phyloP scores from a whole-genome alignment of 768 basidiomycete genomes.

The Tubosaeta sp. region DNA sequence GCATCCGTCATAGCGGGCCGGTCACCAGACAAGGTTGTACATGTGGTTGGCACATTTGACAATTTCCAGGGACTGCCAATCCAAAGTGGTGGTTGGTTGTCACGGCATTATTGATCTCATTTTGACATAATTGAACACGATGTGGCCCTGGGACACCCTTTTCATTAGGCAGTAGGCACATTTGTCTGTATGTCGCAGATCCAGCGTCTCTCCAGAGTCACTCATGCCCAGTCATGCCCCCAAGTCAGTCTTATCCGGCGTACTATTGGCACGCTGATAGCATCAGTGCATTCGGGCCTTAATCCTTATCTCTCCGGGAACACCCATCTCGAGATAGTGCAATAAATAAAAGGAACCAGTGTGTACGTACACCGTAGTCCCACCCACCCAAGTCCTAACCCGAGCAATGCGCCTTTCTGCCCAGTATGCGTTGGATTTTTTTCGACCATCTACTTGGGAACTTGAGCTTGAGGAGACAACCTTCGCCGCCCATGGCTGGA shows the following conservation, averaged over 20 bases:
- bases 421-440: neutral
- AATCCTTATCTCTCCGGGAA: neutral
- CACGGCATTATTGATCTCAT: too few relatives aligned
- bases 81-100: too few relatives aligned
- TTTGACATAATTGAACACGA: too few relatives aligned
- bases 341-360: constrained; percentile 5
- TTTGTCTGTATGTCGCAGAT: too few relatives aligned
- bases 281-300: neutral
- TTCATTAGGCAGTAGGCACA: neutral
- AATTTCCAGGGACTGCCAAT: too few relatives aligned
- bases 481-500: constrained; percentile 55
- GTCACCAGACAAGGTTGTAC: too few relatives aligned
- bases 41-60: too few relatives aligned
- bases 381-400: neutral
- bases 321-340: constrained; percentile 4
- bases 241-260: neutral
- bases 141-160: too few relatives aligned
- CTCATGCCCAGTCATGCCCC: too few relatives aligned
- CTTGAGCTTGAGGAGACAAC: constrained; percentile 44
- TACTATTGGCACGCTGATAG: neutral
- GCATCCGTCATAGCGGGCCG: too few relatives aligned
- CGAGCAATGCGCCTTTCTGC: constrained; percentile 6
- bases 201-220: neutral
- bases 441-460: neutral
- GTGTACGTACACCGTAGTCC: neutral